Conservation (phyloP, 352 stramenopile species). For the Pythium periplocum region DNA sequence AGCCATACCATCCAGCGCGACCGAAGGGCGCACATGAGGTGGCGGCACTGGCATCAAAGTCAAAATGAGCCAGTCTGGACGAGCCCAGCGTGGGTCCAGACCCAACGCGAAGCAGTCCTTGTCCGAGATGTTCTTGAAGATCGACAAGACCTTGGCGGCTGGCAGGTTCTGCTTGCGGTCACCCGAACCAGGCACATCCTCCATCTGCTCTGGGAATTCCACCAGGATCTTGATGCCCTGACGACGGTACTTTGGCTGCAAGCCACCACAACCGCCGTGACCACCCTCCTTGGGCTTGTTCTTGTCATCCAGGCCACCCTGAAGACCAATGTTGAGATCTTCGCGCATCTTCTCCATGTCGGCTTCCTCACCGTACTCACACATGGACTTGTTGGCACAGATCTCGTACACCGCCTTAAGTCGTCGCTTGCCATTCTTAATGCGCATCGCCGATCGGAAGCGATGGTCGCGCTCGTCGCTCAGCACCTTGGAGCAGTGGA, state of each 20-base stretch:
- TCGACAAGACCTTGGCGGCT: constrained; percentile 92
- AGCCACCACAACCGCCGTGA: constrained; percentile 74
- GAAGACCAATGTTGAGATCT: constrained; percentile 80
- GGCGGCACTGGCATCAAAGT: constrained; percentile 98
- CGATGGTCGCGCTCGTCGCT: constrained; percentile 88
- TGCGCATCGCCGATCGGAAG: constrained; percentile 78
- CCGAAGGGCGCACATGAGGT: constrained; percentile 96
- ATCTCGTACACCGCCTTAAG: constrained; percentile 95
- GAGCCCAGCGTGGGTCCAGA: constrained; percentile 92
- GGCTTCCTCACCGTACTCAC: constrained; percentile 77
- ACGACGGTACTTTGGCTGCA: constrained; percentile 95
- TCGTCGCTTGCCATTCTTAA: constrained; percentile 87
- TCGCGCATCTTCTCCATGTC: constrained; percentile 89
- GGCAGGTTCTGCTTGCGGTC: constrained; percentile 97
- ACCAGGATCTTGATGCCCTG: constrained; percentile 94
- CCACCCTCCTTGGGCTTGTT: constrained; percentile 75
- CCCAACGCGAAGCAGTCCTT: constrained; percentile 94
- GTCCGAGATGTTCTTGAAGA: constrained; percentile 97
- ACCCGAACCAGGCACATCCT: constrained; percentile 89
- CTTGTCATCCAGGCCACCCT: constrained; percentile 80
- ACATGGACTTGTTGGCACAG: constrained; percentile 88
- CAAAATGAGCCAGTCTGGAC: constrained; percentile 98
- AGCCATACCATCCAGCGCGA: constrained; percentile 92
- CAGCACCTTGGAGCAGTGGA: constrained; percentile 95
- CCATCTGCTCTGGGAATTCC: constrained; percentile 94